Percentiles rank a stretch among this genome's conserved stretches.
These are phyloP conservation scores for Borovskyia barvae DNA, from an alignment of 208 protist species.

Conservation along the genomic window DNA sequence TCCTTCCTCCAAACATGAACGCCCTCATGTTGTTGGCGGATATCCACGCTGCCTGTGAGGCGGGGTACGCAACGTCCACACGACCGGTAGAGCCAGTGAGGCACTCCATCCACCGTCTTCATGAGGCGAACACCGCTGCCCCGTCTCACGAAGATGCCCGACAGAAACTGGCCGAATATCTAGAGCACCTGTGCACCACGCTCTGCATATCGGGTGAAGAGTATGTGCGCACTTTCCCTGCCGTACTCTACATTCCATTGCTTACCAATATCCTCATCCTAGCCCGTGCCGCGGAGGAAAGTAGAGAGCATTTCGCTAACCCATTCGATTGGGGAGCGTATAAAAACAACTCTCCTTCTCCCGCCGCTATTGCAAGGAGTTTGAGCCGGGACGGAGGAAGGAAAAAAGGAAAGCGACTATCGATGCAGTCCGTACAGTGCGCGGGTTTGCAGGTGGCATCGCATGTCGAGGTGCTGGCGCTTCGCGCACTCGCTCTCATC, in stretches of 20 bases:
- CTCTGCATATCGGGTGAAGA: slow-evolving; percentile 45
- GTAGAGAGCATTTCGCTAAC: slow-evolving; percentile 4
- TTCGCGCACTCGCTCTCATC: slow-evolving; percentile 57
- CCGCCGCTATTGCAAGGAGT: not conserved
- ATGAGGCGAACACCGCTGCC: not conserved
- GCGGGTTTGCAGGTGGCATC: slow-evolving; percentile 21
- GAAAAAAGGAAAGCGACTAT: not conserved
- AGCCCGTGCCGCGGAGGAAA: not conserved
- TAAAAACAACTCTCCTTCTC: slow-evolving; percentile 1
- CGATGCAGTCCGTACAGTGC: not conserved
- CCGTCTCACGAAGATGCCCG: not conserved
- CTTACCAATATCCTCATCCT: slow-evolving; percentile 29
- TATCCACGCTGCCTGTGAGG: slow-evolving; percentile 5
- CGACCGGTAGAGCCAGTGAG: not conserved
- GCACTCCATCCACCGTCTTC: not conserved
- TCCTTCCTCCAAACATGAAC: too few species aligned
- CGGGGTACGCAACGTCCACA: not conserved
- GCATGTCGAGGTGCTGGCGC: slow-evolving; percentile 19
- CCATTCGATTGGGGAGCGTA: slow-evolving; percentile 3
- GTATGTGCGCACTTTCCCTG: slow-evolving; percentile 32
- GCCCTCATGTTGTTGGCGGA: not conserved
- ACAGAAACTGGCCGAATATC: slow-evolving; percentile 15
- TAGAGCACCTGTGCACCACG: slow-evolving; percentile 33
- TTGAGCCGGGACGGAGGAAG: too few species aligned
- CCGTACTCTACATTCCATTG: slow-evolving; percentile 18